A percentile compares a stretch with the other conserved stretches of the same genome.
phyloP scores from a whole-genome alignment of 257 asterid species.

The Striga asiatica region DNA sequence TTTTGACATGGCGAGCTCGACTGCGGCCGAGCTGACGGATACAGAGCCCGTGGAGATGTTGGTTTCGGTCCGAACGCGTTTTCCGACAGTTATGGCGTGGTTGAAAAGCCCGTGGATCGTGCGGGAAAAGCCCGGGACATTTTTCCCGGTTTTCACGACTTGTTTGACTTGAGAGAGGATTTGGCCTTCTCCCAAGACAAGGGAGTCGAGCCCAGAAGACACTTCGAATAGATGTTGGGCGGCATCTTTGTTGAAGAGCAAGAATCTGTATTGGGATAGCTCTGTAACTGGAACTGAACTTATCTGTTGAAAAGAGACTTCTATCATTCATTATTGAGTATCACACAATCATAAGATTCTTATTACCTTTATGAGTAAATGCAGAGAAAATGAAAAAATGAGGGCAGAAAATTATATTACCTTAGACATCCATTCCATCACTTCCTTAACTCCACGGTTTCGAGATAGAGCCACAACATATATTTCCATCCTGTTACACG shows the following conservation, averaged over 20 bases:
- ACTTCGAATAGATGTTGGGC: conserved; percentile 75
- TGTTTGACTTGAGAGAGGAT: conserved; percentile 91
- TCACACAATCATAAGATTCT: conserved; percentile 2
- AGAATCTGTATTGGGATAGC: conserved; percentile 49
- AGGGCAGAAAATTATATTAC: conserved; percentile 23
- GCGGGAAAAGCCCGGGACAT: conserved; percentile 72
- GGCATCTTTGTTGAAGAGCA: conserved; percentile 65
- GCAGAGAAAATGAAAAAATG: neutral
- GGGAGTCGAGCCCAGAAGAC: conserved; percentile 86
- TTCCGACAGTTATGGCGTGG: conserved; percentile 78
- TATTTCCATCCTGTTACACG: conserved; percentile 85
- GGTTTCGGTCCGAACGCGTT: conserved; percentile 85
- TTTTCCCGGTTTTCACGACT: conserved; percentile 70
- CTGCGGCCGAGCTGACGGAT: conserved; percentile 95
- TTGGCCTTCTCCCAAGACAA: conserved; percentile 93
- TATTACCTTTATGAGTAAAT: neutral
- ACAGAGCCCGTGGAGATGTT: conserved; percentile 77
- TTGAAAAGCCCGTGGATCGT: conserved; percentile 70
- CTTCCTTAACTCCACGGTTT: conserved; percentile 85
- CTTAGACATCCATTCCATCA: conserved; percentile 97
- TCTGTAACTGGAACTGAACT: conserved; percentile 75
- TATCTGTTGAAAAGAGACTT: conserved; percentile 30
- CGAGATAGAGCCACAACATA: conserved; percentile 78
- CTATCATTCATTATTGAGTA: neutral
- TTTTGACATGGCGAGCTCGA: conserved; percentile 78